Evolutionary conservation across 2,329 filamentous ascomycete species (phyloP).

Genomic region (Hortaea werneckii): DNA sequence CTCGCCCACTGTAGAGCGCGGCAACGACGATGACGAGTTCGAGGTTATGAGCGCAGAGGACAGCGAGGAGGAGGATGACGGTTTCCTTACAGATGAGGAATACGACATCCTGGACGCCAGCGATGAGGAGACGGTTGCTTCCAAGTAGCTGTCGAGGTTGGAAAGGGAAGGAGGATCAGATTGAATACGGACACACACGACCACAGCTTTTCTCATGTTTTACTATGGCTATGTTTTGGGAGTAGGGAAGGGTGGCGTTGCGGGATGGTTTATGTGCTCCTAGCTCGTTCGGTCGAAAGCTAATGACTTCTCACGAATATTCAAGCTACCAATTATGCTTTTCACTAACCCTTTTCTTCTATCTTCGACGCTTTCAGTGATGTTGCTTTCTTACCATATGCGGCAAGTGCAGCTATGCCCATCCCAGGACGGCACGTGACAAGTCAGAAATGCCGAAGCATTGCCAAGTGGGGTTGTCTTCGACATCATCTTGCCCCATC

Average conservation of each 20-base stretch:
- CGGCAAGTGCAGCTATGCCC: too few species aligned
- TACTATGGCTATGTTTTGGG: background rate
- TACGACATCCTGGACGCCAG: slow-evolving; percentile 95
- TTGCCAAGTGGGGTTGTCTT: too few species aligned
- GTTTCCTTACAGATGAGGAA: slow-evolving; percentile 92
- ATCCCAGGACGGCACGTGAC: too few species aligned
- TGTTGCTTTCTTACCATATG: too few species aligned
- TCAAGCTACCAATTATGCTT: too few species aligned
- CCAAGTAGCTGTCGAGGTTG: background rate
- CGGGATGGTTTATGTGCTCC: background rate
- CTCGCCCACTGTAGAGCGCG: slow-evolving; percentile 27
- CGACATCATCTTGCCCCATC: too few species aligned
- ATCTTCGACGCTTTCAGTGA: too few species aligned
- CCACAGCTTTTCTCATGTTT: background rate
- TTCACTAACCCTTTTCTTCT: too few species aligned
- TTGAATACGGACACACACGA: background rate
- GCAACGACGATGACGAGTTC: slow-evolving; percentile 45
- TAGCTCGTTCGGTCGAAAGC: background rate
- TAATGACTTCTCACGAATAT: background rate
- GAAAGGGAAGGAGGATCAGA: background rate
- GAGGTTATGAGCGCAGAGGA: slow-evolving; percentile 43
- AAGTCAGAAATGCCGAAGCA: too few species aligned
- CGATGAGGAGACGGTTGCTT: slow-evolving; percentile 58
- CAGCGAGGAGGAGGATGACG: slow-evolving; percentile 52
- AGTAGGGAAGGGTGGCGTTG: background rate